phyloP scores from a whole-genome alignment of 768 basidiomycete genomes.

The Suillus variegatus region DNA sequence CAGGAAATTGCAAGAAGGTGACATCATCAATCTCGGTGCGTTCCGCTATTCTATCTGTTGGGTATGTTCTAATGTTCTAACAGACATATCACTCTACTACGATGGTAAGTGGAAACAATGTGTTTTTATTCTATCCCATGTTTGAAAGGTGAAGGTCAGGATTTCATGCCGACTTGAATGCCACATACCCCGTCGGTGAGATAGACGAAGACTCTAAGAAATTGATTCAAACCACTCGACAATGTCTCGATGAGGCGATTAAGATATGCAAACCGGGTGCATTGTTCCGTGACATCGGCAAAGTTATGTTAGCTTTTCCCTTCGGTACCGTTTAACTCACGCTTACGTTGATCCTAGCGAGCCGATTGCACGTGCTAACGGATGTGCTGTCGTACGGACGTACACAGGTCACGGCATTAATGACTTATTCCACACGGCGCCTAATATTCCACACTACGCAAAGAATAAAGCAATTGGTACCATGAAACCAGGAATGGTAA shows the following conservation, averaged over 20 bases:
- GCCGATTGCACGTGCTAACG: slow-evolving; percentile 77
- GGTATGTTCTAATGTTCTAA: slow-evolving; percentile 18
- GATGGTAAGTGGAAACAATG: slow-evolving; percentile 50
- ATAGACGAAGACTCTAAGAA: slow-evolving; percentile 83
- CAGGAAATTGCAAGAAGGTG: slow-evolving; percentile 82
- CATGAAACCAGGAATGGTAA: slow-evolving; percentile 93
- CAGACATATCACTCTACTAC: slow-evolving; percentile 81
- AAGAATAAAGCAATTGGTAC: slow-evolving; percentile 91
- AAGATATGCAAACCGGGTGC: slow-evolving; percentile 92
- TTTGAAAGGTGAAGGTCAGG: slow-evolving; percentile 43
- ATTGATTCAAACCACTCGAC: slow-evolving; percentile 79
- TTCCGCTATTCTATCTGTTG: slow-evolving; percentile 13
- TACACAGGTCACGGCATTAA: slow-evolving; percentile 94
- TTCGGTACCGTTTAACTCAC: background rate
- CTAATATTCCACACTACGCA: slow-evolving; percentile 93
- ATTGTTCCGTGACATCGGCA: slow-evolving; percentile 86
- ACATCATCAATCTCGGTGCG: slow-evolving; percentile 93
- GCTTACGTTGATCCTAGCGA: slow-evolving; percentile 53
- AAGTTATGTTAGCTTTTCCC: slow-evolving; percentile 64
- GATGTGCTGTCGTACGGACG: slow-evolving; percentile 87
- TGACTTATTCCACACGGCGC: slow-evolving; percentile 78
- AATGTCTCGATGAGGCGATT: slow-evolving; percentile 87
- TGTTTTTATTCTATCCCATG: background rate
- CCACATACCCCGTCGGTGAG: slow-evolving; percentile 86
- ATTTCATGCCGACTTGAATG: slow-evolving; percentile 92